phyloP scores from a whole-genome alignment of 805 yeast genomes.

The Wickerhamiella sergipiensis region DNA sequence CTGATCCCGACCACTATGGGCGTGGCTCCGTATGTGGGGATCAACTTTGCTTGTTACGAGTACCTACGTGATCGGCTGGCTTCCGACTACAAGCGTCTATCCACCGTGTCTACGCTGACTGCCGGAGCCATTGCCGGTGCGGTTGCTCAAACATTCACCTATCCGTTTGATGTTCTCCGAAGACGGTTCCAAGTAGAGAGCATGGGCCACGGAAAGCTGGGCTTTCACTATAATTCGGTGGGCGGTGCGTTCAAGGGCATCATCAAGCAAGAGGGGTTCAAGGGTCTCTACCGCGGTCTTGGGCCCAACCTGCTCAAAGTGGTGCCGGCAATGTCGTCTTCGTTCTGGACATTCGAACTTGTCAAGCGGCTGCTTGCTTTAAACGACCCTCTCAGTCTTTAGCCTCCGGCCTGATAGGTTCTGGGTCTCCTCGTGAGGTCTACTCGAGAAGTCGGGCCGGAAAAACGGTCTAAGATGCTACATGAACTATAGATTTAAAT shows the following conservation, averaged over 20 bases:
- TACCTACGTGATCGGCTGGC: conserved; percentile 44
- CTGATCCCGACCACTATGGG: conserved; percentile 83
- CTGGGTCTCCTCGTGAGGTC: too few relatives aligned
- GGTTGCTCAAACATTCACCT: conserved; percentile 76
- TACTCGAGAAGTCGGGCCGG: too few relatives aligned
- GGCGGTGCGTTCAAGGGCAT: conserved; percentile 60
- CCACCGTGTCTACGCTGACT: conserved; percentile 43
- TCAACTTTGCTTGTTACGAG: conserved; percentile 85
- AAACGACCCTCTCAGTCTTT: not conserved
- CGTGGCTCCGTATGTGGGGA: conserved; percentile 91
- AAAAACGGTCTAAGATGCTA: not conserved
- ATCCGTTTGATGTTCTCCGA: conserved; percentile 81
- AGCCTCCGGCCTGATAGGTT: too few relatives aligned
- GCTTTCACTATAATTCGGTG: conserved; percentile 70
- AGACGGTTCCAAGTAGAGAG: conserved; percentile 84
- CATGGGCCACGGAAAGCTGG: conserved; percentile 51
- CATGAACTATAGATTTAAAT: not conserved
- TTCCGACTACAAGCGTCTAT: conserved; percentile 22
- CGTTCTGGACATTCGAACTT: conserved; percentile 80
- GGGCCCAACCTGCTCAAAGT: conserved; percentile 73
- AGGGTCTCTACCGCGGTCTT: conserved; percentile 53
- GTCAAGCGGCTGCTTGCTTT: conserved; percentile 32
- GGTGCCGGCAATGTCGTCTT: conserved; percentile 90
- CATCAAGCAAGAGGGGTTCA: conserved; percentile 61
- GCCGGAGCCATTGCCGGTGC: conserved; percentile 86